Percentiles rank a stretch among this genome's conserved stretches.
phyloP scores from a whole-genome alignment of 2,329 filamentous ascomycete genomes.

The Arthrobotrys pseudoclavata region DNA sequence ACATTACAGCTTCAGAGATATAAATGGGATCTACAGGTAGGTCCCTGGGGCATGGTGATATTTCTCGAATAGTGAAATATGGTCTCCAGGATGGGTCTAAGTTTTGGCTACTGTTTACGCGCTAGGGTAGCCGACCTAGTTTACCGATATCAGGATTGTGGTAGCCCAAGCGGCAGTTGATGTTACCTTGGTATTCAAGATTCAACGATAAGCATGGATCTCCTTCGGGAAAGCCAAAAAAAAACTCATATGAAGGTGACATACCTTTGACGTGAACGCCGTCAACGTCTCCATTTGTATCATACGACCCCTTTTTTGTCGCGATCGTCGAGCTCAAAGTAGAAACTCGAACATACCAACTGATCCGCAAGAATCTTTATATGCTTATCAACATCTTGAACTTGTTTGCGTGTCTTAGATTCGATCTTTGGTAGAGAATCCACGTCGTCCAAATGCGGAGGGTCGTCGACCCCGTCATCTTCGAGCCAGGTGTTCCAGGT shows the following conservation, averaged over 20 bases:
- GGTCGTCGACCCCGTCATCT: background rate
- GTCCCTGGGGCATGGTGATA: background rate
- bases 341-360: constrained; percentile 38
- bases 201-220: background rate
- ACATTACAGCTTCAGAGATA: background rate
- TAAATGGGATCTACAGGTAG: background rate
- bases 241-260: too few species aligned
- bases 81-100: constrained; percentile 9
- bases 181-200: background rate
- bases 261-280: constrained; percentile 3
- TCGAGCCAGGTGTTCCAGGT: constrained; percentile 62
- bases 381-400: background rate
- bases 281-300: background rate
- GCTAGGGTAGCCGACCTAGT: background rate
- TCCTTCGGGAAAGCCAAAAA: too few species aligned
- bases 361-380: constrained; percentile 24
- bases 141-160: background rate
- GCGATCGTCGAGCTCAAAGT: constrained; percentile 9
- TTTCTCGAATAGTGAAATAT: constrained; percentile 20
- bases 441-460: constrained; percentile 24
- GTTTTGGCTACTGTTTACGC: constrained; percentile 1
- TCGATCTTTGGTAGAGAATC: constrained; percentile 15
- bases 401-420: background rate
- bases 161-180: constrained; percentile 9
- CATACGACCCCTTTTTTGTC: background rate